Evolutionary conservation across 2,329 filamentous ascomycete species (phyloP).

Genomic region (Trichothecium roseum): DNA sequence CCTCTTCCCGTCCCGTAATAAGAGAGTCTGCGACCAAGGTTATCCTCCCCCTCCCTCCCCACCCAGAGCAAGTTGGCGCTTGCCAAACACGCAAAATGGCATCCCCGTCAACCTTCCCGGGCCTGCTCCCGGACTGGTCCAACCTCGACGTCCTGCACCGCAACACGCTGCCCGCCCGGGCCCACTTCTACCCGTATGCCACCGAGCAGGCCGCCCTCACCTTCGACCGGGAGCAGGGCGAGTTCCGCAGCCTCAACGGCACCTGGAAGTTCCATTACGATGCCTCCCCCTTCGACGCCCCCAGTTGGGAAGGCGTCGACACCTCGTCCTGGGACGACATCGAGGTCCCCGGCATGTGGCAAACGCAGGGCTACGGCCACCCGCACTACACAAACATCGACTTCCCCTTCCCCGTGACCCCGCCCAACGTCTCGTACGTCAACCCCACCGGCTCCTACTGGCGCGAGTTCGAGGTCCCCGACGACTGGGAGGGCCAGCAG

Average conservation of each 20-base stretch:
- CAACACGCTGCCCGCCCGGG: conserved; percentile 7
- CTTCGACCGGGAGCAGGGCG: conserved; percentile 22
- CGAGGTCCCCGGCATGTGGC: conserved; percentile 58
- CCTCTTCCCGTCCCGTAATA: no score
- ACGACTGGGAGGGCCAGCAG: conserved; percentile 24
- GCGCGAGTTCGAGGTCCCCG: conserved; percentile 42
- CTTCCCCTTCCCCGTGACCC: conserved; percentile 55
- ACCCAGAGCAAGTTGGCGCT: no score
- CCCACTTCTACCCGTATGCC: conserved; percentile 4
- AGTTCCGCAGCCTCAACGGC: conserved; percentile 30
- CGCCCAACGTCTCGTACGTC: conserved; percentile 49
- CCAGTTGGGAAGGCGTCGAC: conserved; percentile 7
- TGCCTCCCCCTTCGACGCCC: conserved; percentile 18
- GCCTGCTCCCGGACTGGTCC: conserved; percentile 17
- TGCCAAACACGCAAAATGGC: no score
- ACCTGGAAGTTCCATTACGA: conserved; percentile 26
- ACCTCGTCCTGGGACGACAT: conserved; percentile 27
- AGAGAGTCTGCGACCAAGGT: no score
- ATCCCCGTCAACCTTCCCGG: no score
- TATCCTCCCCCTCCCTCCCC: no score
- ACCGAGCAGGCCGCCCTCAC: conserved; percentile 15
- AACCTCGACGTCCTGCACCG: conserved; percentile 9
- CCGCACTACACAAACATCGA: conserved; percentile 62
- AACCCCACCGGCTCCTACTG: conserved; percentile 57
- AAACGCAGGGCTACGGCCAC: conserved; percentile 55